Evolutionary conservation across 352 stramenopile genomes (phyloP).

Genomic region (Phytophthora hybrid): DNA sequence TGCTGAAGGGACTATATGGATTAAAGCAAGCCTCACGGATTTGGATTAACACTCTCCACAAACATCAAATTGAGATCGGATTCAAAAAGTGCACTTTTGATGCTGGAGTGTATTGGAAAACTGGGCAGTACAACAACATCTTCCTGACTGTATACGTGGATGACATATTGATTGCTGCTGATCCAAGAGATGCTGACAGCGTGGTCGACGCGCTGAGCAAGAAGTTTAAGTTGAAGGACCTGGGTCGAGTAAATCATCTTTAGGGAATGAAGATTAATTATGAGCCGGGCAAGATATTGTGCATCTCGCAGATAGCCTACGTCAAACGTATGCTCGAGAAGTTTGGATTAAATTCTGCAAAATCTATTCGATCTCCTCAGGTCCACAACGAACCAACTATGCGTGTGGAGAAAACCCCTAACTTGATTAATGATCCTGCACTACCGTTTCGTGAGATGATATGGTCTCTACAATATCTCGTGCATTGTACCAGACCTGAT

Average conservation of each 20-base stretch:
- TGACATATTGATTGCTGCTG: no score
- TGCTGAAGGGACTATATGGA: slow-evolving; percentile 9
- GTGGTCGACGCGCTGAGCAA: no score
- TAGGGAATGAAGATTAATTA: no score
- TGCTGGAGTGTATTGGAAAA: no score
- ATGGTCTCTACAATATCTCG: not conserved
- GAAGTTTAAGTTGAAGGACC: no score
- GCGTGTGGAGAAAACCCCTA: not conserved
- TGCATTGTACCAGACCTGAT: not conserved
- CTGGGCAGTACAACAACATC: no score
- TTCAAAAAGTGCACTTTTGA: not conserved
- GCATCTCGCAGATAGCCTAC: no score
- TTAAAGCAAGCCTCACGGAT: slow-evolving; percentile 9
- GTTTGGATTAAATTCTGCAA: not conserved
- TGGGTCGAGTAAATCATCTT: no score
- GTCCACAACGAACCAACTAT: not conserved
- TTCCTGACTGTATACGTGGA: no score
- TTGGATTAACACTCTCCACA: slow-evolving; percentile 11
- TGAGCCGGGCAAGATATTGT: no score
- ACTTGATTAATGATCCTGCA: not conserved
- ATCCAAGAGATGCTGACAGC: no score
- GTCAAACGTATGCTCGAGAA: not conserved
- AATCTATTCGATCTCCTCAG: not conserved
- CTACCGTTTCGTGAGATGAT: not conserved
- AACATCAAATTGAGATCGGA: not conserved